phyloP scores from a whole-genome alignment of 192 early-diverging fungal species.

The Cladochytrium replicatum region DNA sequence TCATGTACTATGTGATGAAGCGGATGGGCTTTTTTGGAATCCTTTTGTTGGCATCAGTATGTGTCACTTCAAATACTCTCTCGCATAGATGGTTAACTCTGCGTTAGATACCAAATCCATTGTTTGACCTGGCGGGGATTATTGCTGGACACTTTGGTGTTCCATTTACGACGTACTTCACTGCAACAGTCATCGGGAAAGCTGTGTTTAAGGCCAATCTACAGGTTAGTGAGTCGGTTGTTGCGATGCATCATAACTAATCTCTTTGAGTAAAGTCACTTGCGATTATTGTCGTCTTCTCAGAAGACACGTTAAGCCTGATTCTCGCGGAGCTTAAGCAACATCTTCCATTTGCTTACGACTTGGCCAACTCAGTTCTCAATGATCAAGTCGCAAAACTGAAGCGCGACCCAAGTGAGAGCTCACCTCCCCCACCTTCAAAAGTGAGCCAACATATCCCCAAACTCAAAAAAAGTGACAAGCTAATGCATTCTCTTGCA shows the following conservation, averaged over 20 bases:
- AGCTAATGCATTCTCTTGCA: slow-evolving; percentile 5
- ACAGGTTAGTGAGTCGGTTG: slow-evolving; percentile 41
- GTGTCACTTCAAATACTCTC: slow-evolving; percentile 1
- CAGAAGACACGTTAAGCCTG: slow-evolving; percentile 58
- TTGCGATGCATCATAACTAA: slow-evolving; percentile 2
- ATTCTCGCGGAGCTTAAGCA: slow-evolving; percentile 45
- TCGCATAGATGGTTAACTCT: slow-evolving; percentile 2
- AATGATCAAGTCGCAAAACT: slow-evolving; percentile 30
- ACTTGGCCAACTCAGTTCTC: slow-evolving; percentile 41
- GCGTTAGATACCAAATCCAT: slow-evolving; percentile 79
- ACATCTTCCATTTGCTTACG: slow-evolving; percentile 47
- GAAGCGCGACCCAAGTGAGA: slow-evolving; percentile 4
- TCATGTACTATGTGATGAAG: slow-evolving; percentile 60
- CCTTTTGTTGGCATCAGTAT: slow-evolving; percentile 77
- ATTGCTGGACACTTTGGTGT: slow-evolving; percentile 86
- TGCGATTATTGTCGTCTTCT: slow-evolving; percentile 75
- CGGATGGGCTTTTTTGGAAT: slow-evolving; percentile 84
- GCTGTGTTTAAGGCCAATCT: slow-evolving; percentile 79
- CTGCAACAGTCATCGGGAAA: slow-evolving; percentile 90
- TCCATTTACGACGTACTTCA: slow-evolving; percentile 90
- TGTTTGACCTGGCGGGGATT: slow-evolving; percentile 95
- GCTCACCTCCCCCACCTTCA: slow-evolving; percentile 2
- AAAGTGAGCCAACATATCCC: slow-evolving; percentile 16
- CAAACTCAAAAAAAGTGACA: slow-evolving; percentile 15
- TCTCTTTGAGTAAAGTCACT: slow-evolving; percentile 39